Evolutionary conservation across 495 filamentous ascomycete species (phyloP).

Genomic region (Podospora didyma): DNA sequence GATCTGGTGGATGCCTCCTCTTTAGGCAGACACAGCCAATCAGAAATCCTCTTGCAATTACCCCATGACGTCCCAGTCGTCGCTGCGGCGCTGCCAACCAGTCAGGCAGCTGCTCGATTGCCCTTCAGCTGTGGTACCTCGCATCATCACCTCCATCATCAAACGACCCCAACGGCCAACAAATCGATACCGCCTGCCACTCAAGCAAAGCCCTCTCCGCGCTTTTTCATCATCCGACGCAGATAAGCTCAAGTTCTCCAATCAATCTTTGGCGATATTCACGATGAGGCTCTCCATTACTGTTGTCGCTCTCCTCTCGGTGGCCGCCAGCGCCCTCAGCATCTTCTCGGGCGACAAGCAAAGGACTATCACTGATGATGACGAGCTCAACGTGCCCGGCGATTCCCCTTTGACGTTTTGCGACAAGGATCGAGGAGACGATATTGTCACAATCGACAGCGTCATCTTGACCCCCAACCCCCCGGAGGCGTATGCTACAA

Average conservation of each 20-base stretch:
- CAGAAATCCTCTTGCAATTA: background rate
- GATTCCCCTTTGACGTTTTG: conserved; percentile 77
- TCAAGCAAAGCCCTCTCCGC: too few species aligned
- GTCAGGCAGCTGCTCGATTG: conserved; percentile 2
- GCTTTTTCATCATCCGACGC: too few species aligned
- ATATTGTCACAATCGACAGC: conserved; percentile 67
- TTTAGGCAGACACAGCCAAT: too few species aligned
- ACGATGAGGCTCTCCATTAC: conserved; percentile 42
- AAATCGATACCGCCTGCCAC: background rate
- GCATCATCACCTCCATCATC: conserved; percentile 1
- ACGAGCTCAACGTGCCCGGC: conserved; percentile 58
- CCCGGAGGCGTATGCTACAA: conserved; percentile 67
- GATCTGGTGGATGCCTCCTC: too few species aligned
- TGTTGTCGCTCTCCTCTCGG: conserved; percentile 34
- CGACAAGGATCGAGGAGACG: conserved; percentile 52
- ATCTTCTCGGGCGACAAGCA: conserved; percentile 32
- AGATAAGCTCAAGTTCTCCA: background rate
- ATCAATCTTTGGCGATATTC: conserved; percentile 10
- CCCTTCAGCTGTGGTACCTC: conserved; percentile 1
- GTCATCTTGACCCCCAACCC: conserved; percentile 86
- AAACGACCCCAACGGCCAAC: background rate
- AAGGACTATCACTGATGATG: conserved; percentile 25
- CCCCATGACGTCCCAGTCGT: conserved; percentile 17
- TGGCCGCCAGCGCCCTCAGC: conserved; percentile 36
- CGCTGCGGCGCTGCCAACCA: conserved; percentile 8